A percentile compares a stretch with the other conserved stretches of the same genome.
Evolutionary conservation across 2,329 filamentous ascomycete species (phyloP).

Genomic region (Aspergillus oerlinghausenensis): DNA sequence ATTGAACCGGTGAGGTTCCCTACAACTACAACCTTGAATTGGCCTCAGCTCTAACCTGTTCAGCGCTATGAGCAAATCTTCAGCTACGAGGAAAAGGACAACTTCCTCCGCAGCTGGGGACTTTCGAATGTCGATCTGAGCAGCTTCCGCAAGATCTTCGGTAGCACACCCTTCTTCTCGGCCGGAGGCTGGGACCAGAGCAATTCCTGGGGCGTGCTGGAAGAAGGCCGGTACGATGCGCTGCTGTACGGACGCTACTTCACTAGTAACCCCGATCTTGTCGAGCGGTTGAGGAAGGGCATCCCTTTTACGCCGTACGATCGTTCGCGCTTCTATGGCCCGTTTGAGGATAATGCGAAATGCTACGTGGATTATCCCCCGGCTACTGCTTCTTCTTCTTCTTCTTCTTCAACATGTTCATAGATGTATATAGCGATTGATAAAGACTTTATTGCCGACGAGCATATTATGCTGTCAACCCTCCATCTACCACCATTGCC

Average conservation of each 20-base stretch:
- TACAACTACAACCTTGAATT: not conserved
- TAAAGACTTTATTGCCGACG: not conserved
- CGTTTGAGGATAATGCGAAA: constrained; percentile 30
- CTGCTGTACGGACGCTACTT: constrained; percentile 47
- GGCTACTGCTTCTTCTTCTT: constrained; percentile 3
- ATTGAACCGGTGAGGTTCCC: constrained; percentile 44
- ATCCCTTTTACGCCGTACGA: constrained; percentile 42
- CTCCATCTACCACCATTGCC: constrained; percentile 25
- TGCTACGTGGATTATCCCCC: constrained; percentile 29
- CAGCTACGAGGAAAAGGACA: constrained; percentile 46
- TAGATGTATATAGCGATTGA: constrained; percentile 7
- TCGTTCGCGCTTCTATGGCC: constrained; percentile 42
- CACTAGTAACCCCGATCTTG: constrained; percentile 48
- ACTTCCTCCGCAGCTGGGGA: constrained; percentile 47
- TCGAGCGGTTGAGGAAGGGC: constrained; percentile 41
- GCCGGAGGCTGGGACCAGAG: constrained; percentile 52
- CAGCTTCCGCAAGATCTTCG: constrained; percentile 49
- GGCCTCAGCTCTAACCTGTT: not conserved
- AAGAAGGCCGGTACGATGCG: constrained; percentile 45
- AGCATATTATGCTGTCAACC: constrained; percentile 16
- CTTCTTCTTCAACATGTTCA: not conserved
- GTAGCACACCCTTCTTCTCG: constrained; percentile 51
- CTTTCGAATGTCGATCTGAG: constrained; percentile 44
- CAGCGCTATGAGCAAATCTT: constrained; percentile 51
- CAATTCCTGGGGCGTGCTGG: constrained; percentile 49